These are phyloP conservation scores for Colletotrichum limetticola DNA, from an alignment of 2,329 filamentous ascomycete species.

Conservation along the genomic window DNA sequence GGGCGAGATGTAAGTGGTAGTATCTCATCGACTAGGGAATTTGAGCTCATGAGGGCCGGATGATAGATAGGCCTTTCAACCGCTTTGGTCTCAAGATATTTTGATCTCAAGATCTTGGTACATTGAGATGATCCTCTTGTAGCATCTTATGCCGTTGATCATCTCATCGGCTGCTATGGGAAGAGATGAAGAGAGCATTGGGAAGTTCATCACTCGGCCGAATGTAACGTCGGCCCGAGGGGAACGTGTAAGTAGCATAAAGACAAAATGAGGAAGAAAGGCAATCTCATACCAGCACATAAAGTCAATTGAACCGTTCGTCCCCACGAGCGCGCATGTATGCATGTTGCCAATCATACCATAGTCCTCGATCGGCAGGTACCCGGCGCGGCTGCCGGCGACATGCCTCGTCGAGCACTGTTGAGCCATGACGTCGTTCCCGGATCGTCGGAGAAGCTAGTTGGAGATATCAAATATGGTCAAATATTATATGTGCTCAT, in stretches of 20 bases:
- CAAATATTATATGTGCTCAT: neutral
- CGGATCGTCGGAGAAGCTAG: neutral
- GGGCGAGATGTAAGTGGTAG: too few relatives aligned
- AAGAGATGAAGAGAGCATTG: neutral
- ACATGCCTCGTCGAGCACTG: slow-evolving; percentile 44
- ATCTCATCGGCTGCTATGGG: neutral
- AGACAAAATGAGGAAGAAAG: neutral
- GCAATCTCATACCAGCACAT: slow-evolving; percentile 74
- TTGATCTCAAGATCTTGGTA: too few relatives aligned
- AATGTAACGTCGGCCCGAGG: neutral
- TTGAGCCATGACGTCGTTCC: slow-evolving; percentile 43
- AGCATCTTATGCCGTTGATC: neutral
- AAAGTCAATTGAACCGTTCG: slow-evolving; percentile 79
- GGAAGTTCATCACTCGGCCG: neutral
- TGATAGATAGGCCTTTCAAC: neutral
- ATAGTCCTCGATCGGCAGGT: slow-evolving; percentile 78
- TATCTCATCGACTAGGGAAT: neutral
- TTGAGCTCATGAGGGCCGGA: neutral
- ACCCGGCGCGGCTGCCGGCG: slow-evolving; percentile 53
- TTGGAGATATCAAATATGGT: neutral
- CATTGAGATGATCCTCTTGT: too few relatives aligned
- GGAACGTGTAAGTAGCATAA: neutral
- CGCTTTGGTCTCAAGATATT: too few relatives aligned
- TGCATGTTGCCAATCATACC: slow-evolving; percentile 85
- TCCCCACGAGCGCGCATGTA: slow-evolving; percentile 79